phyloP scores from a whole-genome alignment of 2,329 filamentous ascomycete genomes.

The Phoma sp. region DNA sequence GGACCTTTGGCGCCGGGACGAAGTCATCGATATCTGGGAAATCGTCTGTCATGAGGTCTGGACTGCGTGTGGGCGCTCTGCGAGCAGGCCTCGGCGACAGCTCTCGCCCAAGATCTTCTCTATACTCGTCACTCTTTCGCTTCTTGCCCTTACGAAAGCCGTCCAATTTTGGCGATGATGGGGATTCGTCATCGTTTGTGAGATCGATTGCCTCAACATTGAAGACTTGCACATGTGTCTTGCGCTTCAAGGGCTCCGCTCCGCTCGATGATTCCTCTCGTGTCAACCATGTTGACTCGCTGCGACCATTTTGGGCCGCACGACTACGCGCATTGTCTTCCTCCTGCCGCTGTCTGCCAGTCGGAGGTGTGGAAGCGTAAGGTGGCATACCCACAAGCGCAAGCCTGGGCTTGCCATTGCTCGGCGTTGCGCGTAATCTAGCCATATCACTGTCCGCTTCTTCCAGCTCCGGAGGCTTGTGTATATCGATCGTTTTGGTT shows the following conservation, averaged over 20 bases:
- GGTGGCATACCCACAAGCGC: conserved; percentile 35
- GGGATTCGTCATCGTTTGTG: conserved; percentile 35
- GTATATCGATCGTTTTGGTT: conserved; percentile 34
- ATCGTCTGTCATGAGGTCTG: conserved; percentile 29
- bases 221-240: conserved; percentile 18
- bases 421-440: conserved; percentile 51
- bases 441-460: conserved; percentile 48
- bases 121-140: conserved; percentile 55
- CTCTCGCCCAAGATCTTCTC: conserved; percentile 27
- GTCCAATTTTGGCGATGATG: conserved; percentile 25
- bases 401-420: conserved; percentile 48
- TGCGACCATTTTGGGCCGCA: background rate
- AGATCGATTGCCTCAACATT: conserved; percentile 47
- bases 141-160: conserved; percentile 44
- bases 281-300: conserved; percentile 1
- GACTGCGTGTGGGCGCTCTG: conserved; percentile 18
- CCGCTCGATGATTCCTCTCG: conserved; percentile 9
- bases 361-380: conserved; percentile 11
- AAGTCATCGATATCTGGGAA: conserved; percentile 51
- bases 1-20: conserved; percentile 24
- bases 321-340: background rate
- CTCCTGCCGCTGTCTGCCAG: conserved; percentile 6
- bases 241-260: conserved; percentile 14
- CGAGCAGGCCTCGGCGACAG: conserved; percentile 27
- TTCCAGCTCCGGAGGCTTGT: conserved; percentile 24